A percentile compares a stretch with the other conserved stretches of the same genome.
Conservation (phyloP, 2,329 filamentous ascomycete species). For the Bipolaris sorokiniana region DNA sequence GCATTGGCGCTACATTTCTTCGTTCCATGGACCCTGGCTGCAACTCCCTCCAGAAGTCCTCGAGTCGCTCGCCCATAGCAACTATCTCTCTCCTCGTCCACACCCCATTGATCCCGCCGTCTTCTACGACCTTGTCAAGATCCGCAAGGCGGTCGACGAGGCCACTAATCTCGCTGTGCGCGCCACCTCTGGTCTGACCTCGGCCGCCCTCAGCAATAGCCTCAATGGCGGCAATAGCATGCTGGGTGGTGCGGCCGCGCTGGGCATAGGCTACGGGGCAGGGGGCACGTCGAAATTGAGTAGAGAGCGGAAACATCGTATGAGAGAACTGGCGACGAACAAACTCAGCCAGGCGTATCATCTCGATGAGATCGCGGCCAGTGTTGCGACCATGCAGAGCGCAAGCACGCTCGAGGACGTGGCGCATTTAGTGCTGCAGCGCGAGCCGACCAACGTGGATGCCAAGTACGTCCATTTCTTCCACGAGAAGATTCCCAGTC, state of each 20-base stretch:
- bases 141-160: constrained; percentile 79
- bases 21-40: constrained; percentile 83
- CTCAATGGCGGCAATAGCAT: constrained; percentile 60
- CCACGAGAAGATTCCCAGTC: constrained; percentile 83
- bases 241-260: constrained; percentile 58
- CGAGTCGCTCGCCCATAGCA: constrained; percentile 77
- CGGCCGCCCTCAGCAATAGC: constrained; percentile 65
- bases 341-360: constrained; percentile 79
- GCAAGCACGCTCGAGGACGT: constrained; percentile 79
- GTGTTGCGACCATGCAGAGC: constrained; percentile 82
- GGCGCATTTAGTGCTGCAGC: constrained; percentile 72
- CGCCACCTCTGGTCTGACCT: constrained; percentile 74
- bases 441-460: constrained; percentile 70
- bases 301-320: constrained; percentile 75
- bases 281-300: constrained; percentile 70
- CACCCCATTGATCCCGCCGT: constrained; percentile 79
- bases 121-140: constrained; percentile 84
- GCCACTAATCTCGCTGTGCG: constrained; percentile 78
- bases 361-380: constrained; percentile 82
- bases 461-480: constrained; percentile 93
- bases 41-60: constrained; percentile 79
- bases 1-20: constrained; percentile 85
- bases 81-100: constrained; percentile 77
- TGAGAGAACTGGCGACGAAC: constrained; percentile 80
- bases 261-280: constrained; percentile 63